Conservation (phyloP, 129 eudicot species). For the Helichrysum umbraculigerum region DNA sequence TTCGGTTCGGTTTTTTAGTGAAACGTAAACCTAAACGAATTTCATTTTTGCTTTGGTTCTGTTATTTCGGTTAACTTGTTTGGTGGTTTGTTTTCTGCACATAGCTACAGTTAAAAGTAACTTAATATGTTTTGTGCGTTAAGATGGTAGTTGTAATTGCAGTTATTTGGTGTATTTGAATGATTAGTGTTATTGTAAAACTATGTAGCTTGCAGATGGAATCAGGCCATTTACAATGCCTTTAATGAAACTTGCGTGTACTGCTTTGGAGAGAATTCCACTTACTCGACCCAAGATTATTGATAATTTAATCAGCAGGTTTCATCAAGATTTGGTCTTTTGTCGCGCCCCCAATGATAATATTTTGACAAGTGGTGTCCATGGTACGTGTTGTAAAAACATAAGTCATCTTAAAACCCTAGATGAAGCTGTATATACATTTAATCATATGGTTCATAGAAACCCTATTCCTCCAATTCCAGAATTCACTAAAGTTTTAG, state of each 20-base stretch:
- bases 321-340: slow-evolving; percentile 84
- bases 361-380: slow-evolving; percentile 60
- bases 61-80: not conserved
- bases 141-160: slow-evolving; percentile 1
- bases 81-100: no score
- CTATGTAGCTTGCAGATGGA: slow-evolving; percentile 91
- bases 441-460: no score
- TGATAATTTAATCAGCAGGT: slow-evolving; percentile 59
- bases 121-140: not conserved
- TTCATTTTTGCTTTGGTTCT: not conserved
- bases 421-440: no score
- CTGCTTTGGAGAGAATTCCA: slow-evolving; percentile 96
- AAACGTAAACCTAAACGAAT: not conserved
- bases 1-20: not conserved
- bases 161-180: not conserved
- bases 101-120: not conserved
- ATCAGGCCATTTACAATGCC: slow-evolving; percentile 99
- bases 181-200: not conserved
- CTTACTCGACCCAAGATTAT: slow-evolving; percentile 61
- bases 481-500: no score
- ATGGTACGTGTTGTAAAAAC: slow-evolving; percentile 45
- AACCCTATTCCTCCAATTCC: no score
- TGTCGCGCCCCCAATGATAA: slow-evolving; percentile 84
- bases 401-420: no score
- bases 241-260: slow-evolving; percentile 89